Evolutionary conservation across 2,329 filamentous ascomycete species (phyloP), one percentile per base, ranked within the genome.

Genomic region (Colletotrichum echinochloae): DNA sequence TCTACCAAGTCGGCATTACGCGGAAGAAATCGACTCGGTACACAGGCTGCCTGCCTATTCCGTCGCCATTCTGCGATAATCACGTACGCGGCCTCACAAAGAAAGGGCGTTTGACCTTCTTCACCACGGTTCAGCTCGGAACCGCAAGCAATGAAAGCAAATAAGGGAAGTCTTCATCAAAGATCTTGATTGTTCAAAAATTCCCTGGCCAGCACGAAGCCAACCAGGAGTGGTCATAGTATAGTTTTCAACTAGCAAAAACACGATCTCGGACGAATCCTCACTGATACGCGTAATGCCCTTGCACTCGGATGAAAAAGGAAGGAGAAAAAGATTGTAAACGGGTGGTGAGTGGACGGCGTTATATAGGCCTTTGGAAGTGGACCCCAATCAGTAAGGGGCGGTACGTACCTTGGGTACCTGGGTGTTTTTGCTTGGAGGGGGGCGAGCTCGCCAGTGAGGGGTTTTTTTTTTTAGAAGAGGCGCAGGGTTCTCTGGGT

Each of bases 231-330:
- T 86, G 86, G 91, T 93, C 91, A 92, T 88, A 54, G 86, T 87
- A 86, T 92, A 93, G 91, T 92, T 93, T 92, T 92, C 91, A 93
- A 93, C 91, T 93, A 94, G 92, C 92, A 94, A 93, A 92, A 93
- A 93, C 87, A 88, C 88, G 88, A 89, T 89, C 91, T 94, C 92
- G 89, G 92, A 94, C 90, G 88, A 90, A 91, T 93, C 92, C 90
- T 94, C 92, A 94, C 90, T 91, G 90, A 89, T 89, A 91, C 88
- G 88, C 90, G 88, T 93, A 92, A 91, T 88, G 91, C 92, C 90
- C 89, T 83, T 91, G 90, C 90, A 91, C 89, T 86, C 80, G 84
- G 87, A 89, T 89, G 82, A 83, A 80, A 74, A 80, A 80, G 85
- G 83, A 79, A 77, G 78, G 77, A 78, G 78, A 78, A 75, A 66